Percentiles rank a stretch among this genome's conserved stretches.
phyloP scores from a whole-genome alignment of 306 rosid species.

The Glycine soja region DNA sequence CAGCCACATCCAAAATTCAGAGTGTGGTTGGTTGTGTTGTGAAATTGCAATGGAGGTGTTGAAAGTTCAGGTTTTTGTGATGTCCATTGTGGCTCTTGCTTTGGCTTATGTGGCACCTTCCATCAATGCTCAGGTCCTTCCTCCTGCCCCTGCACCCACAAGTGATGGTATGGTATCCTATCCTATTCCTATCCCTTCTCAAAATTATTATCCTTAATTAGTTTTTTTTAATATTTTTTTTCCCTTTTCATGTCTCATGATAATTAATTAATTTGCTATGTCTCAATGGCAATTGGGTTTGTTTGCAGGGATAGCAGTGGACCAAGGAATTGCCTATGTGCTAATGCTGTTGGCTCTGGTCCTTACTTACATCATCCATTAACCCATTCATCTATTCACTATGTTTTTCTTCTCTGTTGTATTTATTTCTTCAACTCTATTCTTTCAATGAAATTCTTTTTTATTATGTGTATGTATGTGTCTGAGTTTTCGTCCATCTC shows the following conservation, averaged over 20 bases:
- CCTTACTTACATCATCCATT: conserved; percentile 73
- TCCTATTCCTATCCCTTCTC: no score
- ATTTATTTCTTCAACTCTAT: neutral
- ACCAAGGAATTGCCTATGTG: conserved; percentile 59
- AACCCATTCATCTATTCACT: neutral
- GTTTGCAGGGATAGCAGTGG: conserved; percentile 54
- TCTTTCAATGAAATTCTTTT: conserved; percentile 55
- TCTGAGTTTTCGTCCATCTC: no score
- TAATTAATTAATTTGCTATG: neutral
- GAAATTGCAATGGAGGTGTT: conserved; percentile 53
- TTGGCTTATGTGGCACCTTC: conserved; percentile 48
- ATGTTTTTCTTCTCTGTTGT: conserved; percentile 1
- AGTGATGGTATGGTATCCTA: conserved; percentile 71
- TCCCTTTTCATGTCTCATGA: neutral
- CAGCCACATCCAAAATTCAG: neutral
- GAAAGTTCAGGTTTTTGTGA: conserved; percentile 29
- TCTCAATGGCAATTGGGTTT: no score
- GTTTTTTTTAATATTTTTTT: neutral
- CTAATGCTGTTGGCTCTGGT: conserved; percentile 57
- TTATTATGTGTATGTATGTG: neutral
- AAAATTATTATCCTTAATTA: neutral
- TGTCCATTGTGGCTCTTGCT: conserved; percentile 53
- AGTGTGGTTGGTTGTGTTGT: no score
- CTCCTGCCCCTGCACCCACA: conserved; percentile 76
- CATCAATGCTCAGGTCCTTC: conserved; percentile 60